These are phyloP conservation scores for Xylaria telfairii DNA, from an alignment of 495 filamentous ascomycete genomes.

Conservation along the genomic window DNA sequence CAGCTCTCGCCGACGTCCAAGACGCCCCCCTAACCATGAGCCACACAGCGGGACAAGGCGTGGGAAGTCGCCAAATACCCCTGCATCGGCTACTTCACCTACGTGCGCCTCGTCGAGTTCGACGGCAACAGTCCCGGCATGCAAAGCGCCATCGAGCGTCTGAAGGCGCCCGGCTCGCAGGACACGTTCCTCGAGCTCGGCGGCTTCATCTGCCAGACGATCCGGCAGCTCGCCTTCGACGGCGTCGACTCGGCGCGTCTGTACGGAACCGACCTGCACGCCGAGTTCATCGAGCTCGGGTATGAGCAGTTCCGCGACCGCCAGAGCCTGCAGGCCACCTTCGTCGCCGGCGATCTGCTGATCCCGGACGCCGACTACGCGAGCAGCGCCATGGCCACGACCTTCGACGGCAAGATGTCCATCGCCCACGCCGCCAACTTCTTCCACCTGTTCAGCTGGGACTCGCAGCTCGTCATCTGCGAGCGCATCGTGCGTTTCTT, in stretches of 20 bases:
- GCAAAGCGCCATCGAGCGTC: constrained; percentile 37
- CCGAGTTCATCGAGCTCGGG: constrained; percentile 48
- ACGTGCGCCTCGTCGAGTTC: constrained; percentile 43
- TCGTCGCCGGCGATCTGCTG: constrained; percentile 32
- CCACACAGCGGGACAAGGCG: constrained; percentile 45
- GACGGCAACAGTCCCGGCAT: constrained; percentile 32
- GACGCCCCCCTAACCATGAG: background rate
- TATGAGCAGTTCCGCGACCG: constrained; percentile 38
- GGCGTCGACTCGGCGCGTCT: constrained; percentile 47
- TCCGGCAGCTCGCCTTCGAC: constrained; percentile 51
- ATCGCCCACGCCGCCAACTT: constrained; percentile 62
- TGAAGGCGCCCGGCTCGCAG: constrained; percentile 32
- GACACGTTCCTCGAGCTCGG: constrained; percentile 55
- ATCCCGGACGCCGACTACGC: constrained; percentile 23
- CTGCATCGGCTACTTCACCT: constrained; percentile 50
- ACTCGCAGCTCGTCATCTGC: constrained; percentile 56
- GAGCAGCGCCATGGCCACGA: background rate
- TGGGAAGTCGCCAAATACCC: constrained; percentile 47
- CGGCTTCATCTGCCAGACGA: constrained; percentile 58
- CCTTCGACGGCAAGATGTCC: constrained; percentile 55
- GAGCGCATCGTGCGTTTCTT: constrained; percentile 56
- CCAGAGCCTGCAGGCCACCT: constrained; percentile 20
- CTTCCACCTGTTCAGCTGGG: constrained; percentile 66
- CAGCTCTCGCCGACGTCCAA: background rate
- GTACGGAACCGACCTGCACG: constrained; percentile 45